Evolutionary conservation across 257 asterid species (phyloP).

Genomic region (Gentiana dahurica): DNA sequence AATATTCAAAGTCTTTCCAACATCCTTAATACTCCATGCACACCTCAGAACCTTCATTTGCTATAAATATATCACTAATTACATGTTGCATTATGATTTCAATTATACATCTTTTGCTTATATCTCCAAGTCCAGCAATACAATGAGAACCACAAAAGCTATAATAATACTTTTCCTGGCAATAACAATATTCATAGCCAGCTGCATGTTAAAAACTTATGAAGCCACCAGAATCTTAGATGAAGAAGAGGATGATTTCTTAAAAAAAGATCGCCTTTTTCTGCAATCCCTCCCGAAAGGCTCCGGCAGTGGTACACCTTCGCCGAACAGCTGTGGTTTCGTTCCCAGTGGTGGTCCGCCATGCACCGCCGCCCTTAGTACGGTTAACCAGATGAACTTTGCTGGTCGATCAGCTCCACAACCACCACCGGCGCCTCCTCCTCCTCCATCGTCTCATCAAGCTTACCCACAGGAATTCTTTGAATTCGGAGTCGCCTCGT

Average conservation of each 20-base stretch:
- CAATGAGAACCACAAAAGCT: neutral
- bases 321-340: slow-evolving; percentile 23
- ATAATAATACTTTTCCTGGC: neutral
- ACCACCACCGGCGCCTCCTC: no score
- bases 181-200: neutral
- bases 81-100: no score
- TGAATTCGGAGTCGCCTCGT: neutral
- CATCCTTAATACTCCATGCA: no score
- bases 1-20: no score
- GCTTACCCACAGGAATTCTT: neutral
- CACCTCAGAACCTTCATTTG: no score
- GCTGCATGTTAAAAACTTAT: neutral
- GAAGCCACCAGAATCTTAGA: slow-evolving; percentile 26
- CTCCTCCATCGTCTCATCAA: neutral
- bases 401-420: neutral
- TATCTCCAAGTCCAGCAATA: neutral
- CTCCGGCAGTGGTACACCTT: slow-evolving; percentile 6
- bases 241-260: slow-evolving; percentile 3
- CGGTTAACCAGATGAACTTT: slow-evolving; percentile 1
- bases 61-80: no score
- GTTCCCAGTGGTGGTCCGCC: slow-evolving; percentile 23
- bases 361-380: slow-evolving; percentile 12
- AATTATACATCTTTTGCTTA: no score
- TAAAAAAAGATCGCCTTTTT: slow-evolving; percentile 12
- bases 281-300: slow-evolving; percentile 22